A percentile compares a stretch with the other conserved stretches of the same genome.
These are phyloP conservation scores for Xylaria multiplex DNA, from an alignment of 2,329 filamentous ascomycete species.

Conservation along the genomic window DNA sequence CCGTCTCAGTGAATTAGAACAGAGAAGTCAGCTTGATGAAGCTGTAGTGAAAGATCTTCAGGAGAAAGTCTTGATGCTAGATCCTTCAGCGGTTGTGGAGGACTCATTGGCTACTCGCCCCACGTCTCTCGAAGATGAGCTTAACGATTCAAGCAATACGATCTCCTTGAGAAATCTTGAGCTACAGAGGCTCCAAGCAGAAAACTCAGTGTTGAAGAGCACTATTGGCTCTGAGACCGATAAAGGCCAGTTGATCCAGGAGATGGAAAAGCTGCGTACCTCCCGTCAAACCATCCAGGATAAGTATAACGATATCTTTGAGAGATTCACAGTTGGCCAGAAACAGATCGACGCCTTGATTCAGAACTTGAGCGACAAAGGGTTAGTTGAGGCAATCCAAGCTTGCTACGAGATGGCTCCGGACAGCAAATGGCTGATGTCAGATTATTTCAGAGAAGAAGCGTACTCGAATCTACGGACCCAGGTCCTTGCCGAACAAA, in stretches of 20 bases:
- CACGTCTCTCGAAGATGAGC: constrained; percentile 65
- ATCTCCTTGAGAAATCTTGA: constrained; percentile 59
- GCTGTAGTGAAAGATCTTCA: constrained; percentile 67
- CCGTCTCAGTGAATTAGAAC: constrained; percentile 49
- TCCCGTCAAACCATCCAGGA: constrained; percentile 63
- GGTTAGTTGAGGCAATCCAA: constrained; percentile 60
- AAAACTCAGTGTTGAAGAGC: constrained; percentile 68
- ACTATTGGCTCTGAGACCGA: constrained; percentile 65
- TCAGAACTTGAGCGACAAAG: constrained; percentile 62
- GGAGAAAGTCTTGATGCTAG: constrained; percentile 61
- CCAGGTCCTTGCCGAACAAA: constrained; percentile 61
- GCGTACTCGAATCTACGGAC: constrained; percentile 63
- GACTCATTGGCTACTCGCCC: constrained; percentile 52
- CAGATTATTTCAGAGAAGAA: constrained; percentile 60
- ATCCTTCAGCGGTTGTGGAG: constrained; percentile 44
- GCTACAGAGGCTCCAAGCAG: constrained; percentile 68
- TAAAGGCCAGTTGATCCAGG: constrained; percentile 63
- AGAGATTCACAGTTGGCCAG: constrained; percentile 66
- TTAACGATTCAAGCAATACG: constrained; percentile 60
- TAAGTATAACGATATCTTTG: constrained; percentile 65
- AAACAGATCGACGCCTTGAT: constrained; percentile 67
- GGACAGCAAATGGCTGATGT: constrained; percentile 56
- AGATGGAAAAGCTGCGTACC: constrained; percentile 65
- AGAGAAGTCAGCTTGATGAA: constrained; percentile 55
- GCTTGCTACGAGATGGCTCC: constrained; percentile 46